These are phyloP conservation scores for Neostapfia colusana DNA, from an alignment of 176 grass and related monocot species.

Conservation along the genomic window DNA sequence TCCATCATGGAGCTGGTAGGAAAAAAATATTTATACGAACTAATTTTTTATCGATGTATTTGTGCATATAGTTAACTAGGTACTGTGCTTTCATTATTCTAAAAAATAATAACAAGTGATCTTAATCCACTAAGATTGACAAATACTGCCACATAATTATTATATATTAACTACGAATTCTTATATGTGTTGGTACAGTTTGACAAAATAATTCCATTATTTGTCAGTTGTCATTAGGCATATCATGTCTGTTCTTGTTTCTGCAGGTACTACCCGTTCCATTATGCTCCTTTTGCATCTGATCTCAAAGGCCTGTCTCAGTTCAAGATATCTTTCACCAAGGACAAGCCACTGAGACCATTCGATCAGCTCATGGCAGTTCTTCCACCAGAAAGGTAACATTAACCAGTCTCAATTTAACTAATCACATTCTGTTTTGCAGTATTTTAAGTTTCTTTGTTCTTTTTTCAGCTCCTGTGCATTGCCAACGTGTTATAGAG, in stretches of 20 bases:
- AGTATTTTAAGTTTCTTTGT: background rate
- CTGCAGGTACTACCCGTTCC: constrained; percentile 61
- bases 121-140: background rate
- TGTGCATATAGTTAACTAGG: background rate
- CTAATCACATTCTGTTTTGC: background rate
- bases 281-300: constrained; percentile 60
- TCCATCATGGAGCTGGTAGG: constrained; percentile 71
- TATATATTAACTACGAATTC: background rate
- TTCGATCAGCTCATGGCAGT: constrained; percentile 73
- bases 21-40: background rate
- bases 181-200: too few relatives aligned
- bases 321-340: constrained; percentile 44
- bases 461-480: constrained; percentile 27
- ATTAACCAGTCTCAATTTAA: background rate
- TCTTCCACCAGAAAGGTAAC: constrained; percentile 49
- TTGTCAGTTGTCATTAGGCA: background rate
- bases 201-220: background rate
- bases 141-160: background rate
- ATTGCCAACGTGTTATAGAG: constrained; percentile 41
- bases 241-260: background rate
- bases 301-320: constrained; percentile 52
- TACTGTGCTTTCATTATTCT: constrained; percentile 2
- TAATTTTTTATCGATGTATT: constrained; percentile 8
- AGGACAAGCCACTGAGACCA: constrained; percentile 49
- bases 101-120: too few relatives aligned